A percentile compares a stretch with the other conserved stretches of the same genome.
Conservation (phyloP, 495 filamentous ascomycete species). For the Glonium stellatum region DNA sequence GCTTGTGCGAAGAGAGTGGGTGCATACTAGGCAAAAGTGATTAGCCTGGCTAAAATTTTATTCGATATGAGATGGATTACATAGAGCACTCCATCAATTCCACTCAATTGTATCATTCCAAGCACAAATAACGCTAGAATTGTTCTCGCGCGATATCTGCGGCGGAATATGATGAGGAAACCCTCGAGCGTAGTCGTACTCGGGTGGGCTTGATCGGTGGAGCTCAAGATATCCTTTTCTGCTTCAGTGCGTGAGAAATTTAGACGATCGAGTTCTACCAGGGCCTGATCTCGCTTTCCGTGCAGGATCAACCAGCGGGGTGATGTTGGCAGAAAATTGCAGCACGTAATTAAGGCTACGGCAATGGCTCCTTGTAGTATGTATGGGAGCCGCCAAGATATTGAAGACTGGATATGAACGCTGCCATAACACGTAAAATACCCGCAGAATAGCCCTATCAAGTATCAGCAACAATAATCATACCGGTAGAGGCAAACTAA, state of each 20-base stretch:
- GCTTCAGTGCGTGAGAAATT: conserved; percentile 30
- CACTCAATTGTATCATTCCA: conserved; percentile 45
- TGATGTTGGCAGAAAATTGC: conserved; percentile 37
- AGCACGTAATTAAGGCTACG: conserved; percentile 8
- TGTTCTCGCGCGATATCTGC: conserved; percentile 34
- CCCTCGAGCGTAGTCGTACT: conserved; percentile 18
- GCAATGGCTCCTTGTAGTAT: conserved; percentile 18
- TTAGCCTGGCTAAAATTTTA: no score
- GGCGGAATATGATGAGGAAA: conserved; percentile 19
- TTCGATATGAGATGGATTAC: no score
- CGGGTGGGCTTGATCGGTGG: conserved; percentile 3
- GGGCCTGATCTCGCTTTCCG: conserved; percentile 36
- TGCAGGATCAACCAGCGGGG: conserved; percentile 46
- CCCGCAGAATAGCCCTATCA: conserved; percentile 6
- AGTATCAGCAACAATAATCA: not conserved
- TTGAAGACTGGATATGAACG: conserved; percentile 12
- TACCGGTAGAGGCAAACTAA: not conserved
- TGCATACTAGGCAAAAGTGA: conserved; percentile 40
- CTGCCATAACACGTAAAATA: conserved; percentile 33
- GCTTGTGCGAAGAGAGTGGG: conserved; percentile 49
- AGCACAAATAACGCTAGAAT: conserved; percentile 44
- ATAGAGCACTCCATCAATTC: conserved; percentile 49
- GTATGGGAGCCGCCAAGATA: conserved; percentile 29
- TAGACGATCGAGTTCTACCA: conserved; percentile 23
- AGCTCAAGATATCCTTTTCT: conserved; percentile 28